These are phyloP conservation scores for Xerocomus brunneocitrinus DNA, from an alignment of 768 basidiomycete species.

Conservation along the genomic window DNA sequence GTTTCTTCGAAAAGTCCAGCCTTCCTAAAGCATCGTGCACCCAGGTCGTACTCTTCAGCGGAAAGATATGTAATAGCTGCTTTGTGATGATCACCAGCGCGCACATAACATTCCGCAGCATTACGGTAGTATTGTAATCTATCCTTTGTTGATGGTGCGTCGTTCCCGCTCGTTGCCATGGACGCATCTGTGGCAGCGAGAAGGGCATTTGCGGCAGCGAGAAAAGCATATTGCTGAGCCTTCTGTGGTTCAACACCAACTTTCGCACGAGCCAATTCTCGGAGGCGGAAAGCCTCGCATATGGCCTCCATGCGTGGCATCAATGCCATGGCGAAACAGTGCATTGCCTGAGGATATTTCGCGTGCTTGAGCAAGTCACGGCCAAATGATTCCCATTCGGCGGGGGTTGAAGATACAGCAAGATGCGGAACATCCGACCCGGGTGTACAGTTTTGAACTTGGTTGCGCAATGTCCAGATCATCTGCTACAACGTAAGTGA, in stretches of 20 bases:
- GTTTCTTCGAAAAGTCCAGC: conserved; percentile 51
- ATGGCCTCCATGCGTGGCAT: conserved; percentile 40
- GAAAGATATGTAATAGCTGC: conserved; percentile 44
- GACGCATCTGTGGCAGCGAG: too few species aligned
- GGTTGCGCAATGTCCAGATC: conserved; percentile 45
- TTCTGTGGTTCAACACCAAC: conserved; percentile 22
- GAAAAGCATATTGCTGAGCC: conserved; percentile 35
- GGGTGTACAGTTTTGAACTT: conserved; percentile 47
- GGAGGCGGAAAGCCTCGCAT: conserved; percentile 49
- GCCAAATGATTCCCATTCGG: conserved; percentile 44
- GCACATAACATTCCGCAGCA: conserved; percentile 46
- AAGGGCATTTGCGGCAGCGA: conserved; percentile 48
- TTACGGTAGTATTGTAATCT: conserved; percentile 37
- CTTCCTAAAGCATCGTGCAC: conserved; percentile 45
- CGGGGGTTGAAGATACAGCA: conserved; percentile 47
- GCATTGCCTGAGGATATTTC: conserved; percentile 48
- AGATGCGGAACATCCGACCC: conserved; percentile 47
- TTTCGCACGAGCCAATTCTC: conserved; percentile 43
- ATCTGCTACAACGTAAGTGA: conserved; percentile 30
- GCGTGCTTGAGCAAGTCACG: conserved; percentile 35
- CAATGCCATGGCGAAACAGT: conserved; percentile 49
- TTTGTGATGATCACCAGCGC: conserved; percentile 33
- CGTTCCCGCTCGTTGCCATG: conserved; percentile 34
- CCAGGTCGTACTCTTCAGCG: conserved; percentile 40
- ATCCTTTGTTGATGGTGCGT: conserved; percentile 12